phyloP scores from a whole-genome alignment of 257 asterid genomes.

The Capsicum rhomboideum region DNA sequence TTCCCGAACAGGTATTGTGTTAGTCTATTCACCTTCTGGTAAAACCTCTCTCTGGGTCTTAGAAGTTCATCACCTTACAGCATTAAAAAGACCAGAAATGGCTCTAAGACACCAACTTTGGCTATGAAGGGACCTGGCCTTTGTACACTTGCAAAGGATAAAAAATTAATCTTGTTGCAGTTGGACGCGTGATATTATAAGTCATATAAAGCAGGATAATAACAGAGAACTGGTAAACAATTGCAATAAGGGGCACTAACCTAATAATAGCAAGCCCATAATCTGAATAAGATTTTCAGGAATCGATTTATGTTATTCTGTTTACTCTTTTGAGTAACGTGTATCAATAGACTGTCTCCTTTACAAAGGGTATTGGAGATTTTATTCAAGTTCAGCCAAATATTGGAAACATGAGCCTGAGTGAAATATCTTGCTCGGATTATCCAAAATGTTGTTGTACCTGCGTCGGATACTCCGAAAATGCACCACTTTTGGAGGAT shows the following conservation, averaged over 20 bases:
- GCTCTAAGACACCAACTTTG: neutral
- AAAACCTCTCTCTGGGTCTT: neutral
- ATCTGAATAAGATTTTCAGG: neutral
- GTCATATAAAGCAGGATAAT: neutral
- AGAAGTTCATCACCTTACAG: neutral
- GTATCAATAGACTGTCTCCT: neutral
- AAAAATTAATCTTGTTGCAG: neutral
- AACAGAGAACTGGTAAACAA: neutral
- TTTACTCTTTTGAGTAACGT: neutral
- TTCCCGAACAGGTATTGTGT: neutral
- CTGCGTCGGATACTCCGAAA: neutral
- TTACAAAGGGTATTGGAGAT: neutral
- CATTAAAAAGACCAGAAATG: neutral
- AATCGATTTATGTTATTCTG: neutral
- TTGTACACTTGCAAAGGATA: neutral
- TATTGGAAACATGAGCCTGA: neutral
- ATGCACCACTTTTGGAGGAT: neutral
- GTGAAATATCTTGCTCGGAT: neutral
- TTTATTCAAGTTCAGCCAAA: neutral
- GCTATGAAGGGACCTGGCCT: neutral
- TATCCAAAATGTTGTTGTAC: neutral
- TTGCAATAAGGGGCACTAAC: neutral
- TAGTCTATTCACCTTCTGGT: neutral
- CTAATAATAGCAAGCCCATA: neutral
- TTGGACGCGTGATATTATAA: neutral